Evolutionary conservation across 2,329 filamentous ascomycete genomes (phyloP).

Genomic region (Shiraia bambusicola): DNA sequence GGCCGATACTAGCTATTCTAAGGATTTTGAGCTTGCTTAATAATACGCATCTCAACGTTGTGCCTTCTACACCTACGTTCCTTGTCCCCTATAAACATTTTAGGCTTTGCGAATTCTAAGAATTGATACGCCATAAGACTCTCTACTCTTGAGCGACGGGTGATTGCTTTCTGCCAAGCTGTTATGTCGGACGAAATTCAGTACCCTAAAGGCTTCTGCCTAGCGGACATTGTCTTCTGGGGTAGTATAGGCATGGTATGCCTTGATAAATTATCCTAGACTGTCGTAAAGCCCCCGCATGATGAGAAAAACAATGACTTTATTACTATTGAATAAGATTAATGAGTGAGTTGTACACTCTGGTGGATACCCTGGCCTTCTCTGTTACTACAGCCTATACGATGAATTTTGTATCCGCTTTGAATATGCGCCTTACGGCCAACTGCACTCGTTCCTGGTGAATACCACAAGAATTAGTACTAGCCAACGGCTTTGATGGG

Average conservation of each 20-base stretch:
- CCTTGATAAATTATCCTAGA: background rate
- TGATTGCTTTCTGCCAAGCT: too few species aligned
- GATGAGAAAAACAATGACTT: background rate
- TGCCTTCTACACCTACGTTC: too few species aligned
- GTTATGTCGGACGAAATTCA: too few species aligned
- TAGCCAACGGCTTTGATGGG: constrained; percentile 3
- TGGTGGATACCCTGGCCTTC: constrained; percentile 1
- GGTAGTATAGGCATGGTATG: background rate
- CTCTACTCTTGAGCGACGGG: too few species aligned
- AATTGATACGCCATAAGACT: too few species aligned
- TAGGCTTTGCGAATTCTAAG: too few species aligned
- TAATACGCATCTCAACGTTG: too few species aligned
- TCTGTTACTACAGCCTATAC: constrained; percentile 2
- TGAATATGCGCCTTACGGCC: constrained; percentile 3
- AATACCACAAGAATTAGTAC: background rate
- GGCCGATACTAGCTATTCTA: too few species aligned
- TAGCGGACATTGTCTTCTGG: background rate
- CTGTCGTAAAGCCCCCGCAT: background rate
- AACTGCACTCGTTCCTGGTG: constrained; percentile 1
- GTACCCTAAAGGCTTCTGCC: background rate
- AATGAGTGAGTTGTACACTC: constrained; percentile 3
- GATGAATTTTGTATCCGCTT: constrained; percentile 5
- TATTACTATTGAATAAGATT: background rate
- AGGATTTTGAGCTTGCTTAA: too few species aligned
- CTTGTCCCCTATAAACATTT: too few species aligned